phyloP scores from a whole-genome alignment of 2,329 filamentous ascomycete genomes.

The Ophiostoma fasciatum region DNA sequence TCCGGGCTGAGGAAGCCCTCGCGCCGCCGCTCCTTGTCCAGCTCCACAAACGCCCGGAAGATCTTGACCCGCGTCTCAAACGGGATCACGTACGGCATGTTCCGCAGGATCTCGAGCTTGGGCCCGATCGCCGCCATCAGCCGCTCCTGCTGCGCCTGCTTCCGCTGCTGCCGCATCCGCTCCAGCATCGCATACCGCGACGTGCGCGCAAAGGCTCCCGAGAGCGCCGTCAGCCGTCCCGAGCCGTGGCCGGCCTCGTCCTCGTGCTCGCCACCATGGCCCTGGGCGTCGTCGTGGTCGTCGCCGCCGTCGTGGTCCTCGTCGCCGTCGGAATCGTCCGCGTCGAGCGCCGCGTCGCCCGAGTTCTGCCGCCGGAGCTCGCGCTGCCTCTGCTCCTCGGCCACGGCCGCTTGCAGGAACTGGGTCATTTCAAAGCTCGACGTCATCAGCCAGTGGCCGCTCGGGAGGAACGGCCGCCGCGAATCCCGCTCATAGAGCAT shows the following conservation, averaged over 20 bases:
- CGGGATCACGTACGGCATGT: conserved; percentile 94
- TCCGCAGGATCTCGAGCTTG: conserved; percentile 76
- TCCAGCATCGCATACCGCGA: conserved; percentile 52
- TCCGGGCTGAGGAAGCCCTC: conserved; percentile 58
- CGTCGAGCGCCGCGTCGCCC: conserved; percentile 34
- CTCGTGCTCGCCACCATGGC: conserved; percentile 18
- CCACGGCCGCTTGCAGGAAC: conserved; percentile 74
- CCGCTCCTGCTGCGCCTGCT: conserved; percentile 52
- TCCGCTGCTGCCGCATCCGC: conserved; percentile 46
- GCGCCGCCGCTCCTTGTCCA: conserved; percentile 63
- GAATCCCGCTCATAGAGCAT: conserved; percentile 93
- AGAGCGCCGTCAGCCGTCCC: conserved; percentile 15
- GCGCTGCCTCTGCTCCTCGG: conserved; percentile 69
- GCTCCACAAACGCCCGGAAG: conserved; percentile 78
- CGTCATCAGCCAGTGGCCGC: conserved; percentile 91
- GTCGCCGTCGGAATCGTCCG: conserved; percentile 22
- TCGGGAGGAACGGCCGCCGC: conserved; percentile 65
- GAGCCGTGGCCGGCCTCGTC: conserved; percentile 18
- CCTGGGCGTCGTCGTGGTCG: conserved; percentile 23
- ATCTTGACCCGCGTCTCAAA: conserved; percentile 85
- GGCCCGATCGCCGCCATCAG: conserved; percentile 69
- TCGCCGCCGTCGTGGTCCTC: conserved; percentile 18
- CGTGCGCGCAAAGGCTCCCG: conserved; percentile 39
- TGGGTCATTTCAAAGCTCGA: conserved; percentile 72
- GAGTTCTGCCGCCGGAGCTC: conserved; percentile 48